These are phyloP conservation scores for Gastrodia elata DNA, from an alignment of 106 monocot genomes.

Conservation along the genomic window DNA sequence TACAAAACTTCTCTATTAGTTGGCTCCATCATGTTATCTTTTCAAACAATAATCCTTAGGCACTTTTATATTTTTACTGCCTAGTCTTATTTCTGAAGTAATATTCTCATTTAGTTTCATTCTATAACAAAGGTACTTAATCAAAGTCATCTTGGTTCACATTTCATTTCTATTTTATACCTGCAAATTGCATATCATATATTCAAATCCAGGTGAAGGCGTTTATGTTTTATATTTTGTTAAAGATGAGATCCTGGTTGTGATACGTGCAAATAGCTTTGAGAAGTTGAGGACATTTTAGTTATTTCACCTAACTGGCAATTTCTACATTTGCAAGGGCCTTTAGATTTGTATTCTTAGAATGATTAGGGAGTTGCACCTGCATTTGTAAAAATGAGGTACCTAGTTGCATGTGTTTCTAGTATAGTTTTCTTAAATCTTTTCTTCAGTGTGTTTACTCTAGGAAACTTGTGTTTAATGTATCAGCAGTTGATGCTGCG, in stretches of 20 bases:
- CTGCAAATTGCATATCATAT: background rate
- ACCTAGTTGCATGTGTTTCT: background rate
- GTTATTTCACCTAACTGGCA: background rate
- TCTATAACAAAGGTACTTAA: no score
- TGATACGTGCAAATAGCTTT: background rate
- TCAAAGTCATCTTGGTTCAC: no score
- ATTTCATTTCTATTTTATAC: no score
- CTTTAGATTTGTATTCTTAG: background rate
- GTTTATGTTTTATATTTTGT: no score
- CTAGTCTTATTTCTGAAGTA: no score
- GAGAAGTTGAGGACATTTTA: background rate
- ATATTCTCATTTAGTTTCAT: no score
- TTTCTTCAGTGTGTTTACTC: background rate
- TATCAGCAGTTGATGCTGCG: background rate
- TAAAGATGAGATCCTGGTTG: background rate
- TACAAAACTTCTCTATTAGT: no score
- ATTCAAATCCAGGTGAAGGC: background rate
- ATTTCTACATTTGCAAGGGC: background rate
- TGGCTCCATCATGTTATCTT: no score
- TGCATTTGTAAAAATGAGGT: background rate
- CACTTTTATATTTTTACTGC: no score
- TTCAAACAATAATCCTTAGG: no score
- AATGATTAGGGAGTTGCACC: background rate
- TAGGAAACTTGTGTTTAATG: background rate
- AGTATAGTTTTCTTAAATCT: background rate